Evolutionary conservation across 495 filamentous ascomycete species (phyloP), one percentile per base, ranked within the genome.

Genomic region (Penicillium waksmanii): DNA sequence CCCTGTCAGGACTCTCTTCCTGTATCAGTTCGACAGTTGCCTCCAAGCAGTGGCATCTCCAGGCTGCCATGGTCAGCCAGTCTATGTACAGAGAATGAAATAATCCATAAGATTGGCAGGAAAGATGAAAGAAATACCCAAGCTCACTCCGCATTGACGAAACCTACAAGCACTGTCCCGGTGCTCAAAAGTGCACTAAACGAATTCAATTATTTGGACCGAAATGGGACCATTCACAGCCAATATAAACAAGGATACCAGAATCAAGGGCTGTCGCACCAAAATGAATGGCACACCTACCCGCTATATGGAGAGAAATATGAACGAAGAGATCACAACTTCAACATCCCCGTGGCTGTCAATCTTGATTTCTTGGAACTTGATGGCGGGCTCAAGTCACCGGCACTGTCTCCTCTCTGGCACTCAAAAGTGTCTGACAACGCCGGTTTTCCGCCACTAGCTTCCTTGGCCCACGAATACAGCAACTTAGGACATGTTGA

Each of bases 1-100:
- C 73, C 71, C 11, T 67, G 61, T 18, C 64, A 63, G 0, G 56
- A 42, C 19, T 57, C 53, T 11, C 59, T 75, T 3, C 73, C 73
- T 13, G 60, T 64, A n/a, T 42, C 66, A 4, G 69, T 75, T 2
- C 62, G 69, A 0, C 62, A 67, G 5, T 63, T 72, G 13, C 60
- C 67, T 1, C 50, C 55, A 3, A 61, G 68, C 36, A 67, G 66
- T 5, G 42, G 61, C 5, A 69, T 66, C n/a, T 56, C 58, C 9
- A 56, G 57, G 13, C 56, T 73, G 4, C 68, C 72, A 2, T 71
- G 70, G 64, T 65, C 63, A 13, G 57, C 66, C 27, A 40, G 36
- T 13, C 9, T 13, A 1, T 8, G 5, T 4, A 9, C 3, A 31
- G 27, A 40, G 6, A 9, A 9, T 5, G 36, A 15, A 6, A n/a